A percentile compares a stretch with the other conserved stretches of the same genome.
Conservation (phyloP, 371 early-diverging fungal species). For the Neoconidiobolus thromboides region DNA sequence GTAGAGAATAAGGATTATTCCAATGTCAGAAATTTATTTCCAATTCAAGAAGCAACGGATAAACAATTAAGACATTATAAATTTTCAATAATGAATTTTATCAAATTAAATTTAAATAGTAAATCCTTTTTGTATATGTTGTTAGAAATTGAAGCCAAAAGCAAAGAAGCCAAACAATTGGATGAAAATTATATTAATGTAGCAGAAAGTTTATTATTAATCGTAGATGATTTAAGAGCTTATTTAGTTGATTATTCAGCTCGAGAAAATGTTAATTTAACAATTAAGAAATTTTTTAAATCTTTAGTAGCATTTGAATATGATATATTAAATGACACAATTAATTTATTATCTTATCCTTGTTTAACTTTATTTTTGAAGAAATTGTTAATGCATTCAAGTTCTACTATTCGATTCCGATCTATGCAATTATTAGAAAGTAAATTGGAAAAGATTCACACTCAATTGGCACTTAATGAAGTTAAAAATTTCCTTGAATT, state of each 20-base stretch:
- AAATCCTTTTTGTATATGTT: slow-evolving; percentile 41
- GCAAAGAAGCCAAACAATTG: slow-evolving; percentile 18
- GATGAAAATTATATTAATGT: slow-evolving; percentile 30
- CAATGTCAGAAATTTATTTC: slow-evolving; percentile 15
- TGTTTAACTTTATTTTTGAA: slow-evolving; percentile 50
- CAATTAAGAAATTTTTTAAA: slow-evolving; percentile 32
- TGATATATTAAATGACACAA: slow-evolving; percentile 54
- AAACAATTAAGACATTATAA: slow-evolving; percentile 62
- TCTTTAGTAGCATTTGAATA: slow-evolving; percentile 36
- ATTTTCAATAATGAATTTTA: slow-evolving; percentile 43
- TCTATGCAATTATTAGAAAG: slow-evolving; percentile 60
- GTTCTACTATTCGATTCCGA: slow-evolving; percentile 50
- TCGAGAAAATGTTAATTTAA: background rate
- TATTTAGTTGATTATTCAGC: background rate
- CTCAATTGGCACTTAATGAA: slow-evolving; percentile 15
- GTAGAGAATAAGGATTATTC: slow-evolving; percentile 13
- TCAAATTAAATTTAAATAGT: background rate
- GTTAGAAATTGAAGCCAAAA: slow-evolving; percentile 16
- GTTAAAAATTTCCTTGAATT: slow-evolving; percentile 22
- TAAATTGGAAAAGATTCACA: slow-evolving; percentile 19
- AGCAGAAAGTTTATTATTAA: slow-evolving; percentile 24
- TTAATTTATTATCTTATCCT: slow-evolving; percentile 47
- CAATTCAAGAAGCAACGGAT: slow-evolving; percentile 25
- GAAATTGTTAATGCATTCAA: slow-evolving; percentile 41
- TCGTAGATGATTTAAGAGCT: slow-evolving; percentile 15